These are phyloP conservation scores for Sugiyamaella japonica DNA, from an alignment of 1,139 yeast species.

Conservation along the genomic window DNA sequence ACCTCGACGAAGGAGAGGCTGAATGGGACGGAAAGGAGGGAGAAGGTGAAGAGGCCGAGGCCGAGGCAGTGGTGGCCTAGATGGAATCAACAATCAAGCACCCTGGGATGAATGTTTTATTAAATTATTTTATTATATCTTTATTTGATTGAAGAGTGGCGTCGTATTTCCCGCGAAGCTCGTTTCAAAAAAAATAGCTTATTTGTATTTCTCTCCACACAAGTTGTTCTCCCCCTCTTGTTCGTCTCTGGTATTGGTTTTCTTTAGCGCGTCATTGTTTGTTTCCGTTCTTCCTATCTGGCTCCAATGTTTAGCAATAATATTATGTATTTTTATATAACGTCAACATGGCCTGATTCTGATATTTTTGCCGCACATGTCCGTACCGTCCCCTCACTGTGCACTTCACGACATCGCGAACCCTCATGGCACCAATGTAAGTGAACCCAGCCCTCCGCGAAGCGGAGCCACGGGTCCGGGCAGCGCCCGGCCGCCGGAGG, in stretches of 20 bases:
- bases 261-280: not conserved
- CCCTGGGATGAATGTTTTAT: constrained; percentile 11
- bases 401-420: not conserved
- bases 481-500: constrained; percentile 3
- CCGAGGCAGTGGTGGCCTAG: constrained; percentile 18
- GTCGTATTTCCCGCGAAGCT: not conserved
- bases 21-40: constrained; percentile 49
- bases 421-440: constrained; percentile 20
- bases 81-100: not conserved
- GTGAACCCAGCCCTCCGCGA: constrained; percentile 1
- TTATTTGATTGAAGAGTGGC: constrained; percentile 14
- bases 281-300: constrained; percentile 9
- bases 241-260: constrained; percentile 14
- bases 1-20: constrained; percentile 59
- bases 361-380: not conserved
- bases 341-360: not conserved
- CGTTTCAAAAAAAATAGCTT: constrained; percentile 11
- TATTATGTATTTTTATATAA: constrained; percentile 19
- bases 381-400: too few relatives aligned
- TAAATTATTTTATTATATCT: constrained; percentile 14
- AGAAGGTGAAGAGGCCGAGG: constrained; percentile 27
- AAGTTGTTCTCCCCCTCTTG: constrained; percentile 14
- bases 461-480: constrained; percentile 1
- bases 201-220: constrained; percentile 10
- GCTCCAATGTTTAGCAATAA: constrained; percentile 6